These are phyloP conservation scores for Kappamyces sp. DNA, from an alignment of 192 early-diverging fungal species.

Conservation along the genomic window DNA sequence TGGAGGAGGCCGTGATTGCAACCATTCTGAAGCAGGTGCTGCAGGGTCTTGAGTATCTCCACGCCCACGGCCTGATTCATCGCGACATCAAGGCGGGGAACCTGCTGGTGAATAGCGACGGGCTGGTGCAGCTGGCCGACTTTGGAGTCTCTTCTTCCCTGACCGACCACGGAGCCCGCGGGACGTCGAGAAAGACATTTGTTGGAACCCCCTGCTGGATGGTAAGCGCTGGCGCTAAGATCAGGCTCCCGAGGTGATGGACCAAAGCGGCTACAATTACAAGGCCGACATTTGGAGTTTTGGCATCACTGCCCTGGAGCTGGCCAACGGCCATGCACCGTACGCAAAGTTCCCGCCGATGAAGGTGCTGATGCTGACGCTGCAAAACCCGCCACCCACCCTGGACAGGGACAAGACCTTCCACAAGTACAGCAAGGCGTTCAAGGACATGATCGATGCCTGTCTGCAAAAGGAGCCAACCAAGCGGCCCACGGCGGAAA, in stretches of 20 bases:
- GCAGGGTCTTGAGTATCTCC: constrained; percentile 61
- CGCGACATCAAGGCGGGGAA: constrained; percentile 68
- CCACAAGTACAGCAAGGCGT: constrained; percentile 67
- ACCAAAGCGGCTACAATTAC: constrained; percentile 81
- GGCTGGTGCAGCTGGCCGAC: constrained; percentile 57
- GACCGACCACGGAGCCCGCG: constrained; percentile 48
- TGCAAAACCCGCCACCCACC: constrained; percentile 81
- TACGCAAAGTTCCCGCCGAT: constrained; percentile 83
- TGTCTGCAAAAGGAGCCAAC: constrained; percentile 76
- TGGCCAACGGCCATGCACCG: constrained; percentile 82
- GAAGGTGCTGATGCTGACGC: constrained; percentile 84
- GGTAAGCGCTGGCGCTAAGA: constrained; percentile 43
- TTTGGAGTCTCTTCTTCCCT: constrained; percentile 50
- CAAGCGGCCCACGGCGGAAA: constrained; percentile 71
- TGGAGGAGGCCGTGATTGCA: constrained; percentile 73
- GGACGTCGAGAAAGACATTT: constrained; percentile 52
- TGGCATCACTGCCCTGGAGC: constrained; percentile 79
- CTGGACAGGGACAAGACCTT: constrained; percentile 66
- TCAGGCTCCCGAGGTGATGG: constrained; percentile 76
- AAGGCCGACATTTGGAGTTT: constrained; percentile 91
- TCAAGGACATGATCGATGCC: constrained; percentile 82
- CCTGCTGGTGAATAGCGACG: constrained; percentile 54
- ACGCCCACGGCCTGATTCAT: constrained; percentile 58
- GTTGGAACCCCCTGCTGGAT: constrained; percentile 61
- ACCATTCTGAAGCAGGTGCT: constrained; percentile 72